phyloP scores from a whole-genome alignment of 1,139 yeast genomes.

The Pichia sp. region DNA sequence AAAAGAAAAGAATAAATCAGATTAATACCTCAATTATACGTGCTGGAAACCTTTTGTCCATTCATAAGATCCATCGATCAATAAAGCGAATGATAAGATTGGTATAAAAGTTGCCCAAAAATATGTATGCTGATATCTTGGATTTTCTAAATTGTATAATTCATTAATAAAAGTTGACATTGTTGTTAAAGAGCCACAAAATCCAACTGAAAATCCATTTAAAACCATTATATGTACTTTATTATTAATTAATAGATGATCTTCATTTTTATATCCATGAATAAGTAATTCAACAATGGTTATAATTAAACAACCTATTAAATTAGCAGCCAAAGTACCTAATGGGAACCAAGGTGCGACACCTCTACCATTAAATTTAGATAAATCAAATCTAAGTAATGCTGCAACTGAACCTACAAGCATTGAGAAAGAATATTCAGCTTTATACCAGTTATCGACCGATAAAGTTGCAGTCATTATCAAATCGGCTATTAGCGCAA shows the following conservation, averaged over 20 bases:
- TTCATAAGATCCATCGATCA: slow-evolving; percentile 48
- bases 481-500: slow-evolving; percentile 22
- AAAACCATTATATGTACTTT: slow-evolving; percentile 44
- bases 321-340: slow-evolving; percentile 73
- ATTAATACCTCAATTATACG: neutral
- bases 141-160: slow-evolving; percentile 34
- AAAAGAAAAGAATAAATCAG: no score
- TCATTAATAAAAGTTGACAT: slow-evolving; percentile 73
- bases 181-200: slow-evolving; percentile 73
- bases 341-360: slow-evolving; percentile 40
- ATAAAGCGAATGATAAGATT: slow-evolving; percentile 36
- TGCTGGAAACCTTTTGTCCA: slow-evolving; percentile 38
- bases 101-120: slow-evolving; percentile 33
- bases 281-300: slow-evolving; percentile 45
- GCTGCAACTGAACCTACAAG: slow-evolving; percentile 67
- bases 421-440: slow-evolving; percentile 49
- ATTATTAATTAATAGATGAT: slow-evolving; percentile 28
- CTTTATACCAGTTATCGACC: slow-evolving; percentile 40
- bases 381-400: slow-evolving; percentile 44
- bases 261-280: slow-evolving; percentile 34
- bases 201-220: slow-evolving; percentile 57
- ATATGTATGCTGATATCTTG: slow-evolving; percentile 28
- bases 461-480: slow-evolving; percentile 23
- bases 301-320: slow-evolving; percentile 50
- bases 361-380: slow-evolving; percentile 34